Conservation (phyloP, 2,329 filamentous ascomycete genomes). For the Xylaria sp. region DNA sequence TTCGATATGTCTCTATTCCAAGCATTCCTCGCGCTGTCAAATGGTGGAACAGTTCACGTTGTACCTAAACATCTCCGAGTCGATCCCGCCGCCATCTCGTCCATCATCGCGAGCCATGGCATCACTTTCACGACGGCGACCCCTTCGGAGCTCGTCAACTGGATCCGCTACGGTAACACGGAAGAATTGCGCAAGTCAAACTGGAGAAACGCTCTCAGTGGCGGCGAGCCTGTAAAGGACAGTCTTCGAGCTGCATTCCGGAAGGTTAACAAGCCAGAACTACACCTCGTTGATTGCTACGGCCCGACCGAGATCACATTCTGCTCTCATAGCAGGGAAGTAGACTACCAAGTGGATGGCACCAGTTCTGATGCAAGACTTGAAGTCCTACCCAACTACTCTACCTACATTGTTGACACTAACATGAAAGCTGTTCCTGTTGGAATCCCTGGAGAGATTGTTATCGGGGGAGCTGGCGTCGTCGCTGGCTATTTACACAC, state of each 20-base stretch:
- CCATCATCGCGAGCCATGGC: slow-evolving; percentile 48
- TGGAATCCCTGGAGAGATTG: slow-evolving; percentile 57
- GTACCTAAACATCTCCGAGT: slow-evolving; percentile 47
- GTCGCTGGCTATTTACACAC: slow-evolving; percentile 55
- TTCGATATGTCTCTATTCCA: slow-evolving; percentile 58
- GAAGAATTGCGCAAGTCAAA: slow-evolving; percentile 30
- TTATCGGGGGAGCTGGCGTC: slow-evolving; percentile 57
- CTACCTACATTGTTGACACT: slow-evolving; percentile 57
- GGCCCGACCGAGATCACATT: slow-evolving; percentile 49
- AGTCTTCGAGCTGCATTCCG: slow-evolving; percentile 33
- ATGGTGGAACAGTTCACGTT: slow-evolving; percentile 54
- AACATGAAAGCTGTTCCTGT: slow-evolving; percentile 48
- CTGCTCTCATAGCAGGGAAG: slow-evolving; percentile 7
- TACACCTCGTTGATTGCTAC: slow-evolving; percentile 45
- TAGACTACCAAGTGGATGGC: background rate
- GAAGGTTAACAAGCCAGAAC: slow-evolving; percentile 17
- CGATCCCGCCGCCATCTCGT: slow-evolving; percentile 51
- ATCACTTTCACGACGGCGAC: slow-evolving; percentile 54
- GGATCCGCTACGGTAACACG: slow-evolving; percentile 43
- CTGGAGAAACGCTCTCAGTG: slow-evolving; percentile 23
- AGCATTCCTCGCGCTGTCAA: slow-evolving; percentile 51
- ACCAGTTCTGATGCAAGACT: background rate
- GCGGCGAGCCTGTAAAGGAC: slow-evolving; percentile 38
- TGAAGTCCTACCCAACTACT: slow-evolving; percentile 45
- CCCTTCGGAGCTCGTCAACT: slow-evolving; percentile 55